Conservation (phyloP, 2,329 filamentous ascomycete genomes). For the Pyrenochaeta sp. region DNA sequence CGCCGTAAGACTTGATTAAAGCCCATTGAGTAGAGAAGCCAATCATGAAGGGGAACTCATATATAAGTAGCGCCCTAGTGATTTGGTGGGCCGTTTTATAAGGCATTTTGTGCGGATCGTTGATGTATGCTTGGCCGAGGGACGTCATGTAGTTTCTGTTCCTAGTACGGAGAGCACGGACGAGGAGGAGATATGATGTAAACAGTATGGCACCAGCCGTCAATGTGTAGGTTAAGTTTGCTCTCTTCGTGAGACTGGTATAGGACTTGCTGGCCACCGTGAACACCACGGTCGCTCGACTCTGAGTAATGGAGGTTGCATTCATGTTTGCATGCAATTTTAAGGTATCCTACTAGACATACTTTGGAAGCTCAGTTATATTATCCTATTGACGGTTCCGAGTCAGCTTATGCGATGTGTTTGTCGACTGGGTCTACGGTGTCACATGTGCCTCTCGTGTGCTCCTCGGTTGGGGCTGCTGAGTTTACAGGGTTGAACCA, state of each 20-base stretch:
- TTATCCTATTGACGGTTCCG: background rate
- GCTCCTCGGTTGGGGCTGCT: background rate
- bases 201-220: background rate
- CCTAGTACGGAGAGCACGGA: background rate
- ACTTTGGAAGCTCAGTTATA: background rate
- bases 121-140: background rate
- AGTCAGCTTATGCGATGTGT: background rate
- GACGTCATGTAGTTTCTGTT: background rate
- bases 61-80: background rate
- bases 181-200: background rate
- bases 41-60: conserved; percentile 1
- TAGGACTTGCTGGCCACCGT: background rate
- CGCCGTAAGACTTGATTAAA: background rate
- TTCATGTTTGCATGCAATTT: background rate
- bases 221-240: too few relatives aligned
- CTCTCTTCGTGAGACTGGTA: too few relatives aligned
- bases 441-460: background rate
- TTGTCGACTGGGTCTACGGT: background rate
- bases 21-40: conserved; percentile 2
- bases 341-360: background rate
- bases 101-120: background rate
- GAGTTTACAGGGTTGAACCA: background rate
- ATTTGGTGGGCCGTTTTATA: background rate
- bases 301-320: background rate
- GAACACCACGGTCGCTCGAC: background rate